Percentiles rank a stretch among this genome's conserved stretches.
Conservation (phyloP, 2,329 filamentous ascomycete species). For the Fusarium penzigii region DNA sequence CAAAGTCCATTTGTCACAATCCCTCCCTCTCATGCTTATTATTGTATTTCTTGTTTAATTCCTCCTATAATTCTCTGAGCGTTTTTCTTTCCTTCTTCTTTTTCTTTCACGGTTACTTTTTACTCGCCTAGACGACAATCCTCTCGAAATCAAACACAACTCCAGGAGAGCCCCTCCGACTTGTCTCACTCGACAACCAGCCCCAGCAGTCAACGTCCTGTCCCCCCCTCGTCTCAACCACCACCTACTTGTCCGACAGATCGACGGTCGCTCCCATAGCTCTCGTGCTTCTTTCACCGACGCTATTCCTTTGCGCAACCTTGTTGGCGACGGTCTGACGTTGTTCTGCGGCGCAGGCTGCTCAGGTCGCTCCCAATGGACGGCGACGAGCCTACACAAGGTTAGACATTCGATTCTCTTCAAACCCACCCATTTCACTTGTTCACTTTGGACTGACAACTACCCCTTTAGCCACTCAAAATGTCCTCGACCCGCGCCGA, state of each 20-base stretch:
- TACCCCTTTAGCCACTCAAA: conserved; percentile 65
- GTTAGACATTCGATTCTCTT: conserved; percentile 23
- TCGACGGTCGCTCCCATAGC: conserved; percentile 2
- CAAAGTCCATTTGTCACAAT: no score
- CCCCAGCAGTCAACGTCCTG: conserved; percentile 7
- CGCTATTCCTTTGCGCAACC: conserved; percentile 8
- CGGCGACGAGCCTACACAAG: conserved; percentile 46
- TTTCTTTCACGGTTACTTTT: no score
- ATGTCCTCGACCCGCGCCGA: conserved; percentile 77
- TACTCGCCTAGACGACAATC: no score
- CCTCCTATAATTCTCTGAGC: no score
- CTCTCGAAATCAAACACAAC: no score
- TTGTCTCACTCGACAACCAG: background rate
- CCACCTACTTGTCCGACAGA: background rate
- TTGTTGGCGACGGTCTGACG: conserved; percentile 18
- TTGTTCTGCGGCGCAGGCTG: conserved; percentile 28
- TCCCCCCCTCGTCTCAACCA: background rate
- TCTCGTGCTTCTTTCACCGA: conserved; percentile 5
- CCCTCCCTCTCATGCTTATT: no score
- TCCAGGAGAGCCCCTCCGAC: background rate
- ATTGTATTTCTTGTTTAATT: no score
- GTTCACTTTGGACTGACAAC: conserved; percentile 15
- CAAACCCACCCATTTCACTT: conserved; percentile 1
- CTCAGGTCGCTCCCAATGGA: conserved; percentile 43
- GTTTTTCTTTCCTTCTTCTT: no score